Evolutionary conservation across 202 grass and related monocot genomes (phyloP), one percentile per base, ranked within the genome.

Genomic region (Digitaria exilis): DNA sequence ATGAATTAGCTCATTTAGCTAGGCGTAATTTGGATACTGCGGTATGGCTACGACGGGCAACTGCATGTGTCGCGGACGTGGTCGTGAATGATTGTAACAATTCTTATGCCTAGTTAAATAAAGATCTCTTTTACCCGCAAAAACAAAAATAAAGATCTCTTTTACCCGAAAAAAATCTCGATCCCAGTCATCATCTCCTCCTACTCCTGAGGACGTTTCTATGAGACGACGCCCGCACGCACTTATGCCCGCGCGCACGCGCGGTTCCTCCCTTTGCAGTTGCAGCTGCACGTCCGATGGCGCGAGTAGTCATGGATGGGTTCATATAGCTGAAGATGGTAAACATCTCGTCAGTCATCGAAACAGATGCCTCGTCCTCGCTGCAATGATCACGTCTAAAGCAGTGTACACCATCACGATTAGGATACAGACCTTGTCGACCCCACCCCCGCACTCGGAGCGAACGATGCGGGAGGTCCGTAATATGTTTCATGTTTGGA

Each of bases 331-430:
- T 41, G 19, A 61, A 79, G 55, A 30, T n/a, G 35, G 29, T 41
- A 57, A 60, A 60, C 73, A 63, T 29, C 43, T 61, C 30, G 24
- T 42, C n/a, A n/a, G 2, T 19, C 39, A 63, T 60, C 34, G 5
- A 26, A 46, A 5, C 42, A 78, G 52, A 85, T 85, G 55, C 67
- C 63, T 50, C 16, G 2, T 42, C 66, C 63, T 50, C 16, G 2
- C 63, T 26, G 41, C 74, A 26, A 54, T 79, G 75, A 79, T 73
- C 24, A 5, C 76, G 5, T 13, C n/a, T 71, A 60, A 81, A 46
- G 75, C 25, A n/a, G 5, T 3, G 34, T 58, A 26, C 35, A 57
- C 46, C 52, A 46, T 71, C 45, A 39, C 51, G 21, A 29, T 16
- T 32, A n/a, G 79, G 37, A 48, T 3, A 58, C 6, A 58, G 30